phyloP scores from a whole-genome alignment of 495 filamentous ascomycete genomes.

The Lasiosphaeria hispida region DNA sequence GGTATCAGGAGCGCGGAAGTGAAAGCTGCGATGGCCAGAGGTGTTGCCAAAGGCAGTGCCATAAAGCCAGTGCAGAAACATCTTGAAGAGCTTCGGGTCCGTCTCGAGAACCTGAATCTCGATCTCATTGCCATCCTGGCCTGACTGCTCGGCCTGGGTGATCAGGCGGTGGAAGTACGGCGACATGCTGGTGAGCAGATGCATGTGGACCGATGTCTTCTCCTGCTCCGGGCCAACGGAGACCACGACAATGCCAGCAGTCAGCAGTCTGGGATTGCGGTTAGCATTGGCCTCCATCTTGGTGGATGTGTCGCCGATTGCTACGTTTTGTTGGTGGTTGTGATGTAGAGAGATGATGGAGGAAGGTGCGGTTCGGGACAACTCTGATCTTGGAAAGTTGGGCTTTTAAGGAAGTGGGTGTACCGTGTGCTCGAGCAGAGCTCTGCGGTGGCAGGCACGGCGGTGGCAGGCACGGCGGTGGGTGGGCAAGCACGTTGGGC shows the following conservation, averaged over 20 bases:
- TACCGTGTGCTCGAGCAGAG: too few relatives aligned
- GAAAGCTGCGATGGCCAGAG: conserved; percentile 13
- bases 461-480: too few relatives aligned
- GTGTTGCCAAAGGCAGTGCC: conserved; percentile 22
- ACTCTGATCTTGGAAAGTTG: too few relatives aligned
- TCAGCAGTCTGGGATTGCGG: conserved; percentile 16
- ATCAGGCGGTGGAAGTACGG: conserved; percentile 22
- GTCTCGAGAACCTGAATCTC: conserved; percentile 19
- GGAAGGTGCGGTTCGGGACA: too few relatives aligned
- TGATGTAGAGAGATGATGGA: too few relatives aligned
- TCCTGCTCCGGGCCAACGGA: conserved; percentile 17
- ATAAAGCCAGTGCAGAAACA: conserved; percentile 31
- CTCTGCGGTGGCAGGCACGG: too few relatives aligned
- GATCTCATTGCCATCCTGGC: background rate
- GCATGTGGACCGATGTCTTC: conserved; percentile 26
- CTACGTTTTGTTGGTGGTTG: background rate
- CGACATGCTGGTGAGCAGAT: conserved; percentile 23
- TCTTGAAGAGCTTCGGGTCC: conserved; percentile 24
- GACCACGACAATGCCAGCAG: conserved; percentile 24
- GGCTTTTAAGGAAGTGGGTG: too few relatives aligned
- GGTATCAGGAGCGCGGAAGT: conserved; percentile 19
- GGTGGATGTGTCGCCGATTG: background rate
- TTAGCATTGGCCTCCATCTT: background rate
- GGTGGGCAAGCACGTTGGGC: too few relatives aligned
- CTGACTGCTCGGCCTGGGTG: background rate